These are phyloP conservation scores for Datisca glomerata DNA, from an alignment of 306 rosid genomes.

Conservation along the genomic window DNA sequence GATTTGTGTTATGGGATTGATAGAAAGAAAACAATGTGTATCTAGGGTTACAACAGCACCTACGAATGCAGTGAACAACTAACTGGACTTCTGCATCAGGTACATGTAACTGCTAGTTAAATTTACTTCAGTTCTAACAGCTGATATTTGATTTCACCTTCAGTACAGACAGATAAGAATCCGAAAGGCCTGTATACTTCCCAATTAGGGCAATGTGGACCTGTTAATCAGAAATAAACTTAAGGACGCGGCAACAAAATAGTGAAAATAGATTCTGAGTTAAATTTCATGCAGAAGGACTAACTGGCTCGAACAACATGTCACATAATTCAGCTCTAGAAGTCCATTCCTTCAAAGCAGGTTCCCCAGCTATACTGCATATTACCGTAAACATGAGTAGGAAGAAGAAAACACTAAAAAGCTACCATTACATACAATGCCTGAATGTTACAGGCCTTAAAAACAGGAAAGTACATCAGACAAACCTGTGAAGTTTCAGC, in stretches of 20 bases:
- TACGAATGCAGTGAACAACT: too few species aligned
- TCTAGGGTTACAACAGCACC: too few species aligned
- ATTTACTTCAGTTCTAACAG: background rate
- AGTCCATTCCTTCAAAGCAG: constrained; percentile 34
- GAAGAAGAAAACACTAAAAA: background rate
- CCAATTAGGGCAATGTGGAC: constrained; percentile 95
- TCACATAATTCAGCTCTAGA: constrained; percentile 26
- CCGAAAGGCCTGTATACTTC: constrained; percentile 82
- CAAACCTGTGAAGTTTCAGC: constrained; percentile 34
- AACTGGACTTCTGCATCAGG: too few species aligned
- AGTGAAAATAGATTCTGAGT: constrained; percentile 2
- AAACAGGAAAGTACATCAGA: background rate
- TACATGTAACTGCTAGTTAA: constrained; percentile 1
- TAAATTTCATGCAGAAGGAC: constrained; percentile 5
- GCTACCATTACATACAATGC: background rate
- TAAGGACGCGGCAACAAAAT: constrained; percentile 4
- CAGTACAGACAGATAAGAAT: constrained; percentile 85
- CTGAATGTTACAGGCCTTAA: too few species aligned
- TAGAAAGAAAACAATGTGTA: too few species aligned
- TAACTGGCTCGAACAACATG: constrained; percentile 30
- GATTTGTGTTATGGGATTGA: too few species aligned
- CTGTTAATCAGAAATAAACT: constrained; percentile 22
- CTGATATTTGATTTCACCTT: constrained; percentile 37
- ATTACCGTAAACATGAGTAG: constrained; percentile 10
- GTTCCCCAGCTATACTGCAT: constrained; percentile 24